Evolutionary conservation across 2,329 filamentous ascomycete species (phyloP).

Genomic region (Penicillium glabrum): DNA sequence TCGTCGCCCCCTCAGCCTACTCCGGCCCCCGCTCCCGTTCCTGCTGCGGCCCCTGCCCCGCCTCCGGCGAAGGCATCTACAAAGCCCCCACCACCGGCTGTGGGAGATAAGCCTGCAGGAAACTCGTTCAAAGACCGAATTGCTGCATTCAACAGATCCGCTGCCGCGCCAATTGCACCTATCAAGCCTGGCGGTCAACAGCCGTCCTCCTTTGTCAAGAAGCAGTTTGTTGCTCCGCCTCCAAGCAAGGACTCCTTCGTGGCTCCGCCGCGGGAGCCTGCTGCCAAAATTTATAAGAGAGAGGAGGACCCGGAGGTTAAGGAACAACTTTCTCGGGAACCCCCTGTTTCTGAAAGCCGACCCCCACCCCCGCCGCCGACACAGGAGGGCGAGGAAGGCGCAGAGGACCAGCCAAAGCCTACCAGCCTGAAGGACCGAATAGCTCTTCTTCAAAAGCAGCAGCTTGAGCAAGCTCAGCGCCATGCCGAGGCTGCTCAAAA

Average conservation of each 20-base stretch:
- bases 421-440: slow-evolving; percentile 94
- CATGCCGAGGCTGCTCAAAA: slow-evolving; percentile 75
- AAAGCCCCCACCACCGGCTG: slow-evolving; percentile 63
- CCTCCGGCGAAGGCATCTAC: slow-evolving; percentile 42
- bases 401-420: slow-evolving; percentile 82
- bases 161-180: slow-evolving; percentile 81
- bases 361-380: slow-evolving; percentile 30
- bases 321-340: slow-evolving; percentile 34
- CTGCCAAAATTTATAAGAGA: slow-evolving; percentile 75
- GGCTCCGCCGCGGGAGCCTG: slow-evolving; percentile 69
- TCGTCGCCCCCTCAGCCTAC: slow-evolving; percentile 27
- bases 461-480: slow-evolving; percentile 81
- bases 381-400: slow-evolving; percentile 54
- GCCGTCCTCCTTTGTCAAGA: slow-evolving; percentile 79
- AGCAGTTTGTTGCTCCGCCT: slow-evolving; percentile 92
- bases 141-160: slow-evolving; percentile 91
- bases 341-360: slow-evolving; percentile 33
- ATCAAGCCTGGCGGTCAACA: slow-evolving; percentile 73
- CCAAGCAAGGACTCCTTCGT: slow-evolving; percentile 91
- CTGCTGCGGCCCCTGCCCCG: slow-evolving; percentile 28
- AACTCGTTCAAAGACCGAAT: slow-evolving; percentile 93
- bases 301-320: slow-evolving; percentile 72
- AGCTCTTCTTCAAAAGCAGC: slow-evolving; percentile 88
- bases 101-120: slow-evolving; percentile 69
- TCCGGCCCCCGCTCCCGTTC: slow-evolving; percentile 27